A percentile compares a stretch with the other conserved stretches of the same genome.
These are phyloP conservation scores for Filobasidium uniguttulatum DNA, from an alignment of 1,284 basidiomycete genomes.

Conservation along the genomic window DNA sequence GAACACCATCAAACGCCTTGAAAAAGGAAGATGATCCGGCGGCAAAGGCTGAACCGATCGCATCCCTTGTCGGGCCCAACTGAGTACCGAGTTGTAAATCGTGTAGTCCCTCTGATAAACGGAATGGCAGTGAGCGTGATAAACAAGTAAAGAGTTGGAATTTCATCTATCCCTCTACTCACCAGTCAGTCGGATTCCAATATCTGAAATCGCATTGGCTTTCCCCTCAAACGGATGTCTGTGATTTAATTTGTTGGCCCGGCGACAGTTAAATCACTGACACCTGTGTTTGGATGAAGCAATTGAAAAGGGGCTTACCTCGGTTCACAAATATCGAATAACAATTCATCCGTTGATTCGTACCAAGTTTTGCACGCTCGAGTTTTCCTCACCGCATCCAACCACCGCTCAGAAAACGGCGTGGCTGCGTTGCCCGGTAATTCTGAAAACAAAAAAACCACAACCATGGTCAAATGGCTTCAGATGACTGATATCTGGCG, in stretches of 20 bases:
- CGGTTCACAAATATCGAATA: constrained; percentile 87
- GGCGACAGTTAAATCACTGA: neutral
- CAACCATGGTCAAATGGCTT: too few species aligned
- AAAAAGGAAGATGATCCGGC: constrained; percentile 68
- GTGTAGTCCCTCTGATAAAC: constrained; percentile 79
- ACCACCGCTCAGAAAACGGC: constrained; percentile 72
- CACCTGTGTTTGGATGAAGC: constrained; percentile 34
- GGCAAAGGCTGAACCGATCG: constrained; percentile 57
- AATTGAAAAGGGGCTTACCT: constrained; percentile 41
- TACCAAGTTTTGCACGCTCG: constrained; percentile 79
- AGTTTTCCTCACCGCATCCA: constrained; percentile 67
- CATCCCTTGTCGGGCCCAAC: constrained; percentile 73
- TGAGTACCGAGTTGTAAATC: constrained; percentile 80
- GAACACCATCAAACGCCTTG: constrained; percentile 71
- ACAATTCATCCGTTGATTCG: constrained; percentile 63
- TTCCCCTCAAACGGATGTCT: constrained; percentile 75
- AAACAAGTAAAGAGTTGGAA: neutral
- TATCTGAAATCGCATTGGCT: constrained; percentile 72
- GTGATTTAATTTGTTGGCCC: neutral
- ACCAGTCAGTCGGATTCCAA: constrained; percentile 58
- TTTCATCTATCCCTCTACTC: neutral
- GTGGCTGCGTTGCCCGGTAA: constrained; percentile 39
- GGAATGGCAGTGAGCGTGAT: too few species aligned
- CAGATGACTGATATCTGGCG: neutral
- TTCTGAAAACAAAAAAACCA: neutral